Base-by-base conservation (phyloP, 2,329 filamentous ascomycete species). In the Verticillium zaregamsianum region DNA sequence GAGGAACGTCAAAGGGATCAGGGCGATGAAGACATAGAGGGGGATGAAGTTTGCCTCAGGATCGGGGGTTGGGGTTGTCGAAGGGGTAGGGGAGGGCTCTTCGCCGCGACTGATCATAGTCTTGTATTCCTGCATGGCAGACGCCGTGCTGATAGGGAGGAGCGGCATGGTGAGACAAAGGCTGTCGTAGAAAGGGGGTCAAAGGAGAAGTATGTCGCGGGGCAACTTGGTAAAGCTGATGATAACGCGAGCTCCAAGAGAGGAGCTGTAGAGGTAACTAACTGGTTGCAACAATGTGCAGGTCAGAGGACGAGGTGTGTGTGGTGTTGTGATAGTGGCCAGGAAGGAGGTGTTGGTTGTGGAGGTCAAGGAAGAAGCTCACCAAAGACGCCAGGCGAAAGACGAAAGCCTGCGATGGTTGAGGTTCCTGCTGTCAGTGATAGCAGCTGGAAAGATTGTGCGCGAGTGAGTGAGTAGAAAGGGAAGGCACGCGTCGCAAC, bases 1-100 rank as follows among this genome's bases (percentile, higher is more conserved):
- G 12, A 60, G 11, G 32, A 66, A 57, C 31, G 59, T 17, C 23
- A 65, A 28, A n/a, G 64, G 64, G 31, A 66, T 52, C 40, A 62
- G 39, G 33, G 60, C 55, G 40, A 66, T 23, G 45, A 63, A 31
- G 12, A 63, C 23, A 40, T 62, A 66, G 28, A 55, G 25, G 15
- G 59, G 37, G 14, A 63, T 61, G 28, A 64, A 28, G 60, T 65
- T 60, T 14, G 60, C 45, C 3, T 52, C 20, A 20, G 45, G 45
- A 7, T 9, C 7, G 20, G 45, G 45, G 9, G 25, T 3, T 11
- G 45, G 20, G 3, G 45, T 12, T 12, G 11, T 4, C 5, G 8
- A 23, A 12, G 20, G 45, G n/a, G 23, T n/a, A 23, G n/a, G 4
- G 1, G 45, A 52, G 9, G 20, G 11, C n/a, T 23, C 45, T 23